Evolutionary conservation across 352 stramenopile species (phyloP).

Genomic region (Blastocystis sp.): DNA sequence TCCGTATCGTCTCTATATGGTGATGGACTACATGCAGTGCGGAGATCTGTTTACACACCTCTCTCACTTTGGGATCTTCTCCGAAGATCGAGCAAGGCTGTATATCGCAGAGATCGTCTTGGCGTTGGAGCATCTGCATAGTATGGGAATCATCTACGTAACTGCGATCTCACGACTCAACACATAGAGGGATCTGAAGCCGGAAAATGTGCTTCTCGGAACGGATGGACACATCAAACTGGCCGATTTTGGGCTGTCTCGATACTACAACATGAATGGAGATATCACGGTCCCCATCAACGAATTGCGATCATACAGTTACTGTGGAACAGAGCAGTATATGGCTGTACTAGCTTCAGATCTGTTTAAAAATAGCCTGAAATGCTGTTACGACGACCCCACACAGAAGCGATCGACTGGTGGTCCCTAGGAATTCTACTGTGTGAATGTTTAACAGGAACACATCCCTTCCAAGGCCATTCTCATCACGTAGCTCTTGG

Average conservation of each 20-base stretch:
- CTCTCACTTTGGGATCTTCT: conserved; percentile 77
- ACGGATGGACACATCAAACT: conserved; percentile 87
- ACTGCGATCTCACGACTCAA: background rate
- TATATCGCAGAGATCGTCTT: conserved; percentile 92
- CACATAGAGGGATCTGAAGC: conserved; percentile 79
- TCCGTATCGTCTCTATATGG: conserved; percentile 84
- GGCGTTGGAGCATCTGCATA: conserved; percentile 89
- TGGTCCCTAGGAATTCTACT: conserved; percentile 81
- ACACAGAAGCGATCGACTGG: conserved; percentile 73
- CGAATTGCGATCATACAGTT: conserved; percentile 62
- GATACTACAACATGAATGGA: conserved; percentile 23
- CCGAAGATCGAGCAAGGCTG: conserved; percentile 79
- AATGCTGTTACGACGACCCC: conserved; percentile 69
- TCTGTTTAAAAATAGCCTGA: conserved; percentile 67
- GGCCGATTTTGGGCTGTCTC: conserved; percentile 87
- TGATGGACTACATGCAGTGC: conserved; percentile 87
- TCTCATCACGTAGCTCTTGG: conserved; percentile 68
- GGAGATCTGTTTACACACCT: conserved; percentile 95
- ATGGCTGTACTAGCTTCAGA: conserved; percentile 68
- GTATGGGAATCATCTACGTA: conserved; percentile 84
- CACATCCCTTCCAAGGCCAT: conserved; percentile 78
- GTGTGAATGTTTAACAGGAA: conserved; percentile 80
- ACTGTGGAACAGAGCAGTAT: conserved; percentile 77
- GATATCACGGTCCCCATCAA: conserved; percentile 15
- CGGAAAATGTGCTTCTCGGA: conserved; percentile 85